Conservation (phyloP, 2,329 filamentous ascomycete species). For the Apiospora sp. region DNA sequence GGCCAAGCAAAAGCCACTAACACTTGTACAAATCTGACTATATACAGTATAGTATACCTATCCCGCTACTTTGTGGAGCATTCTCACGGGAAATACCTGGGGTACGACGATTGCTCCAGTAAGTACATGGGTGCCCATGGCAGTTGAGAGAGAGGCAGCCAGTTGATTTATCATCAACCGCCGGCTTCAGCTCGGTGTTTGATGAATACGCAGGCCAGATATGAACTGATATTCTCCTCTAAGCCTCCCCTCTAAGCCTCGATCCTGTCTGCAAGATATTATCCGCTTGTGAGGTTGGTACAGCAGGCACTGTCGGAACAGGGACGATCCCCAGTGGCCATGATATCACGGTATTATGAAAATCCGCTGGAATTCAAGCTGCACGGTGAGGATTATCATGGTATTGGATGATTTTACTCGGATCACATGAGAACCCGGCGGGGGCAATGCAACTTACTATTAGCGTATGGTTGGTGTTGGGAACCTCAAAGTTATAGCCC, state of each 20-base stretch:
- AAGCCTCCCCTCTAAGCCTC: neutral
- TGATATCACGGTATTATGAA: neutral
- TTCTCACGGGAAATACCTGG: neutral
- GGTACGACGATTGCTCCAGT: neutral
- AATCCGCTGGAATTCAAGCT: neutral
- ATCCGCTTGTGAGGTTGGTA: neutral
- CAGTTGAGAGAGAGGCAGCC: neutral
- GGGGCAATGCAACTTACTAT: neutral
- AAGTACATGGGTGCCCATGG: neutral
- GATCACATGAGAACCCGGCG: conserved; percentile 9
- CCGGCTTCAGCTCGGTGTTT: neutral
- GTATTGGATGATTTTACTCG: neutral
- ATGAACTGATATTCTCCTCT: neutral
- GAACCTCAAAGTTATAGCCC: conserved; percentile 6
- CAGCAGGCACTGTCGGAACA: neutral
- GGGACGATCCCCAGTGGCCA: neutral
- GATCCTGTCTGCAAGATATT: neutral
- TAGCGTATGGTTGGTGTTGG: neutral
- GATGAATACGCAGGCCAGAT: neutral
- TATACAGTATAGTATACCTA: neutral
- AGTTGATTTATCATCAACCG: neutral
- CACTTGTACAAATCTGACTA: neutral
- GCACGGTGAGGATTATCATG: neutral
- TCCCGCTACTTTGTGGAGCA: neutral
- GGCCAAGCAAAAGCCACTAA: neutral